A percentile compares a stretch with the other conserved stretches of the same genome.
These are phyloP conservation scores for Scheffersomyces stipitis DNA, from an alignment of 805 yeast species.

Conservation along the genomic window DNA sequence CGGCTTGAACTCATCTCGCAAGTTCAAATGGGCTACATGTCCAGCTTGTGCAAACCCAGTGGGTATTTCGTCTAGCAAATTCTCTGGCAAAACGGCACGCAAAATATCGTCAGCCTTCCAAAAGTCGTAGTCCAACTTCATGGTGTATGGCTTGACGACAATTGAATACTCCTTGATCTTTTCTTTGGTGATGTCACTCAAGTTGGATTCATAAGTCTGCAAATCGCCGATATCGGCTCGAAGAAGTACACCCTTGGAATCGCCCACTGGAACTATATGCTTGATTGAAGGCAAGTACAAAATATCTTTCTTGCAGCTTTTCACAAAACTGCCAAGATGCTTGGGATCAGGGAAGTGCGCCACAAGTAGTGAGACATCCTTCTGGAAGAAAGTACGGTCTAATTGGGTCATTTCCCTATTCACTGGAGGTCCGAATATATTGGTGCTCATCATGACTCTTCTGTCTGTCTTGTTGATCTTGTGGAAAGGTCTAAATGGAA, in stretches of 20 bases:
- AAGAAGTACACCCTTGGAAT: slow-evolving; percentile 58
- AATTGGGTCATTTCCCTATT: slow-evolving; percentile 62
- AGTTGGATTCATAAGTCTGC: slow-evolving; percentile 27
- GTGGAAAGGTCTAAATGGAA: neutral
- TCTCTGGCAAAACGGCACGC: slow-evolving; percentile 71
- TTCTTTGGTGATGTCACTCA: slow-evolving; percentile 44
- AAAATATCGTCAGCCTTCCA: slow-evolving; percentile 92
- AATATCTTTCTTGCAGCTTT: slow-evolving; percentile 56
- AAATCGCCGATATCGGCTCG: slow-evolving; percentile 47
- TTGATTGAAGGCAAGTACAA: slow-evolving; percentile 69
- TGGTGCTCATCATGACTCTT: slow-evolving; percentile 25
- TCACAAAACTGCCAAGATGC: slow-evolving; percentile 60
- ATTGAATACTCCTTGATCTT: slow-evolving; percentile 50
- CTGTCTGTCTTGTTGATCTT: slow-evolving; percentile 23
- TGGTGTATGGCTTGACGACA: slow-evolving; percentile 49
- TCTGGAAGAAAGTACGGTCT: slow-evolving; percentile 64
- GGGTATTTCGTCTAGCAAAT: slow-evolving; percentile 71
- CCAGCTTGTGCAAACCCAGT: slow-evolving; percentile 93
- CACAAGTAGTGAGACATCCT: slow-evolving; percentile 59
- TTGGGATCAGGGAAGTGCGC: slow-evolving; percentile 70
- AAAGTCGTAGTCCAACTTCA: slow-evolving; percentile 65
- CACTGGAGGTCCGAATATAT: slow-evolving; percentile 60
- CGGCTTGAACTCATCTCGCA: slow-evolving; percentile 81
- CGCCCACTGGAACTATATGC: slow-evolving; percentile 51
- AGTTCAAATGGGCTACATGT: slow-evolving; percentile 89